Percentiles rank a stretch among this genome's conserved stretches.
Conservation (phyloP, 1,284 basidiomycete species). For the Entoloma clypeatum region DNA sequence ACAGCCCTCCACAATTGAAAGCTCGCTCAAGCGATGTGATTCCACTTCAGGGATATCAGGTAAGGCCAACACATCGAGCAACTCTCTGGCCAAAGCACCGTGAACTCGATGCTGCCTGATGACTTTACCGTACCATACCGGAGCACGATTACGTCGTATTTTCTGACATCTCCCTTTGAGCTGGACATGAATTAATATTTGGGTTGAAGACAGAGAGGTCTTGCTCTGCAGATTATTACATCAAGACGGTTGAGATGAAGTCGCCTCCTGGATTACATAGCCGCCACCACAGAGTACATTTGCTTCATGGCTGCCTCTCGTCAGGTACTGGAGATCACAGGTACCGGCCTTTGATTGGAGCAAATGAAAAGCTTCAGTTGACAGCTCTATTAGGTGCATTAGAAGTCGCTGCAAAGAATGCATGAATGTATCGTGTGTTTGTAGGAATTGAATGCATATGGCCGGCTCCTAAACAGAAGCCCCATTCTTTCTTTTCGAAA, state of each 20-base stretch:
- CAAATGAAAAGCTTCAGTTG: conserved; percentile 92
- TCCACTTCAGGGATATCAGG: conserved; percentile 91
- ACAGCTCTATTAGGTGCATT: conserved; percentile 91
- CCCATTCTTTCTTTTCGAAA: too few species aligned
- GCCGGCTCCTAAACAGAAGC: too few species aligned
- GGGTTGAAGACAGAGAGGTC: conserved; percentile 89
- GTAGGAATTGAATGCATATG: too few species aligned
- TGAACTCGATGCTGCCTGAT: conserved; percentile 94
- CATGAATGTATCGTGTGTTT: conserved; percentile 7
- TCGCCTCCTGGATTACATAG: conserved; percentile 86
- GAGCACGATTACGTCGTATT: conserved; percentile 47
- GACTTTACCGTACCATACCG: conserved; percentile 93
- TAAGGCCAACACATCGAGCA: conserved; percentile 75
- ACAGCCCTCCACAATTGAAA: conserved; percentile 84
- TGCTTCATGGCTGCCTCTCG: conserved; percentile 14
- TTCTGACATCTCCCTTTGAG: conserved; percentile 5
- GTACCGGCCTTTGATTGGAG: conserved; percentile 89
- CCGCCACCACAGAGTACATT: conserved; percentile 90
- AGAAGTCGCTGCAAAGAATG: conserved; percentile 50
- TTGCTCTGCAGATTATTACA: conserved; percentile 90
- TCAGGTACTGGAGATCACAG: conserved; percentile 39
- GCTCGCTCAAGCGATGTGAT: conserved; percentile 77
- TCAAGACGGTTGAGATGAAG: conserved; percentile 84
- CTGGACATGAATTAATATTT: conserved; percentile 66
- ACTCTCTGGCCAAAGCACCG: conserved; percentile 62